phyloP scores from a whole-genome alignment of 371 early-diverging fungal genomes.

The Mucor sp. region DNA sequence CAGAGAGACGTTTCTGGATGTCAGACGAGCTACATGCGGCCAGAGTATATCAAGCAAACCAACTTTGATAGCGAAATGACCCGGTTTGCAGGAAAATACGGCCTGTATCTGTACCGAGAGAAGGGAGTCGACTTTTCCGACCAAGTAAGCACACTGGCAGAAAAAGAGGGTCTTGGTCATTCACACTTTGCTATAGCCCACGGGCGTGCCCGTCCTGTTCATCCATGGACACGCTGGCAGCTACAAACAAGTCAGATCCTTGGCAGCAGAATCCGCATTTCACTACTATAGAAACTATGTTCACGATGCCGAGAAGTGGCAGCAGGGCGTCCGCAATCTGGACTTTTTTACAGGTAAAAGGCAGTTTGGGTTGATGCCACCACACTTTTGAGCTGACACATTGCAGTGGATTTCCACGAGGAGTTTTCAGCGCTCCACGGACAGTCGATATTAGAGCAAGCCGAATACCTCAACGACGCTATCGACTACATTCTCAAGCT shows the following conservation, averaged over 20 bases:
- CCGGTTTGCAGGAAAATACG: conserved; percentile 76
- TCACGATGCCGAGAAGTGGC: conserved; percentile 30
- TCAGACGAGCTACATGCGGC: conserved; percentile 82
- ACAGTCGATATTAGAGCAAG: conserved; percentile 80
- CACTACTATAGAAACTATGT: conserved; percentile 54
- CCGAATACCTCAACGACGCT: conserved; percentile 83
- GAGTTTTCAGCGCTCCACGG: conserved; percentile 91
- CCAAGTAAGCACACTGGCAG: conserved; percentile 29
- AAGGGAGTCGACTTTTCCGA: conserved; percentile 57
- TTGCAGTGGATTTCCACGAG: conserved; percentile 84
- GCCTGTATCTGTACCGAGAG: conserved; percentile 80
- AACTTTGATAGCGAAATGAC: conserved; percentile 69
- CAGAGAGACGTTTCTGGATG: conserved; percentile 75
- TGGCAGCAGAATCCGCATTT: conserved; percentile 74
- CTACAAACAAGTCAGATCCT: conserved; percentile 84
- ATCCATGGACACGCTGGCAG: conserved; percentile 96
- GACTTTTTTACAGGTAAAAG: conserved; percentile 85
- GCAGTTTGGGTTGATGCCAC: neutral
- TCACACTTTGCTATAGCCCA: conserved; percentile 32
- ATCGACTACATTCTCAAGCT: conserved; percentile 80
- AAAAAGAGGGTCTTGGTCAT: neutral
- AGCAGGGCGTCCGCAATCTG: conserved; percentile 51
- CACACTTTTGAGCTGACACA: neutral
- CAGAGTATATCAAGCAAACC: conserved; percentile 67
- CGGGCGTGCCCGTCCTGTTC: conserved; percentile 87